These are phyloP conservation scores for Pseudogymnoascus sp. DNA, from an alignment of 2,329 filamentous ascomycete genomes.

Conservation along the genomic window DNA sequence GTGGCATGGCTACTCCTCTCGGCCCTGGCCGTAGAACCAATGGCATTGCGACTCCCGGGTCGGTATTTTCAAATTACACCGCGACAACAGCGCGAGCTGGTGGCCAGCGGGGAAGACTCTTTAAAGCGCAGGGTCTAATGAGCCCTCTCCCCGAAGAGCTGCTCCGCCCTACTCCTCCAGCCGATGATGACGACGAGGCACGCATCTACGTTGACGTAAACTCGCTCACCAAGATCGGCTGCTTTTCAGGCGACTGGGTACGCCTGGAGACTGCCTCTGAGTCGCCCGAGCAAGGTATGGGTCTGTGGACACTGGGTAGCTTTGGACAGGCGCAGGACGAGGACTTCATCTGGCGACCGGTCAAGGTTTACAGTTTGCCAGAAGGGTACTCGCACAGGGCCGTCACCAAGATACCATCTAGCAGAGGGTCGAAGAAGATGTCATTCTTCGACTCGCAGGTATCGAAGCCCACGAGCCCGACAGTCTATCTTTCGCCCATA, in stretches of 20 bases:
- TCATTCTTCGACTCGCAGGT: slow-evolving; percentile 64
- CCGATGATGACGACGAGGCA: slow-evolving; percentile 77
- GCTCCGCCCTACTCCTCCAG: slow-evolving; percentile 70
- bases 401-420: slow-evolving; percentile 51
- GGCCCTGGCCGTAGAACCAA: slow-evolving; percentile 66
- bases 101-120: slow-evolving; percentile 65
- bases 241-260: slow-evolving; percentile 97
- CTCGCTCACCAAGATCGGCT: slow-evolving; percentile 79
- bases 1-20: slow-evolving; percentile 69
- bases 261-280: slow-evolving; percentile 70
- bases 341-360: slow-evolving; percentile 64
- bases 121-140: slow-evolving; percentile 73
- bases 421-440: slow-evolving; percentile 41
- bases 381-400: slow-evolving; percentile 59
- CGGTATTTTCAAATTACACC: slow-evolving; percentile 82
- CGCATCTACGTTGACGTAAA: slow-evolving; percentile 85
- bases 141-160: slow-evolving; percentile 64
- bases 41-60: slow-evolving; percentile 73
- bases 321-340: slow-evolving; percentile 57
- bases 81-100: slow-evolving; percentile 71
- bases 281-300: slow-evolving; percentile 55
- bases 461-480: slow-evolving; percentile 47
- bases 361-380: slow-evolving; percentile 80
- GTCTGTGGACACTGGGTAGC: slow-evolving; percentile 55
- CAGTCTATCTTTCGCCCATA: slow-evolving; percentile 73